These are phyloP conservation scores for Phoma sp. DNA, from an alignment of 2,329 filamentous ascomycete genomes.

Conservation along the genomic window DNA sequence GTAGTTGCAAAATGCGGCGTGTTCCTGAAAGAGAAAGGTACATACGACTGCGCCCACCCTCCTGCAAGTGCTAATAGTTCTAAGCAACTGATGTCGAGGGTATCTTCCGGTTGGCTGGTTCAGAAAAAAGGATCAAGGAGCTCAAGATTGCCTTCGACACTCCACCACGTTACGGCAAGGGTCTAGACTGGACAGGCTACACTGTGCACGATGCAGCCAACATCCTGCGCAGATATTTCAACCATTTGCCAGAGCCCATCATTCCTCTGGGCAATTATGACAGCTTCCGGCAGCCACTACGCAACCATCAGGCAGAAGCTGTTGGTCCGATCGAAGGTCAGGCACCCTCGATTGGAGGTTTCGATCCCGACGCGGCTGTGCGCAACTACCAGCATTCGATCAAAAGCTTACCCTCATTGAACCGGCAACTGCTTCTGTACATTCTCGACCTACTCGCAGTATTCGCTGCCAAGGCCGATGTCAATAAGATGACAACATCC, in stretches of 20 bases:
- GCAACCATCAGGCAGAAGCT: conserved; percentile 70
- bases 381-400: conserved; percentile 86
- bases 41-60: conserved; percentile 1
- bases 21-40: conserved; percentile 97
- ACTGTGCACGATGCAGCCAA: conserved; percentile 99
- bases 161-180: conserved; percentile 87
- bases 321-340: conserved; percentile 69
- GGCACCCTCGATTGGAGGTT: conserved; percentile 73
- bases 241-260: conserved; percentile 94
- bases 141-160: conserved; percentile 91
- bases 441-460: conserved; percentile 95
- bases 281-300: conserved; percentile 83
- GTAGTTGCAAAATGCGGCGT: conserved; percentile 98
- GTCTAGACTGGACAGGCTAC: conserved; percentile 94
- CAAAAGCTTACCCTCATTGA: conserved; percentile 88
- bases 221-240: conserved; percentile 91
- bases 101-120: conserved; percentile 94
- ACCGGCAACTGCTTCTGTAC: conserved; percentile 91
- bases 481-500: conserved; percentile 95
- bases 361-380: conserved; percentile 78
- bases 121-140: conserved; percentile 98
- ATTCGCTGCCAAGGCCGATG: conserved; percentile 93
- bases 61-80: conserved; percentile 27
- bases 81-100: conserved; percentile 92
- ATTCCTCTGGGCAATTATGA: conserved; percentile 94